Conservation (phyloP, 176 grass and related monocot species). For the Musa itinerans region DNA sequence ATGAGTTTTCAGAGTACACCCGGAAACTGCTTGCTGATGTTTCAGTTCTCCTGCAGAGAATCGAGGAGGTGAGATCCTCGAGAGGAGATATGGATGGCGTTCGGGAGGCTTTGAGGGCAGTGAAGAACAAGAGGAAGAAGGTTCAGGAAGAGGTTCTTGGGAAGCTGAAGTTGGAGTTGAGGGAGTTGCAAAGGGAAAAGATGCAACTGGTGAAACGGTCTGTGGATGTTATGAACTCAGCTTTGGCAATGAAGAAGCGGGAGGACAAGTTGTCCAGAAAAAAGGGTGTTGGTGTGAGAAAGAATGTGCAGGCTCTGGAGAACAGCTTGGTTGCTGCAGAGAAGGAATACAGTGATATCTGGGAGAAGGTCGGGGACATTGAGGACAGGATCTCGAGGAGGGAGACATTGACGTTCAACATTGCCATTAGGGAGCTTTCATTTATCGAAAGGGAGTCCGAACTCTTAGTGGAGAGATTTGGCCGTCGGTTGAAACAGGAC, state of each 20-base stretch:
- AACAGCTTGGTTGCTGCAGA: slow-evolving; percentile 10
- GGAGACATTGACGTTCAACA: slow-evolving; percentile 24
- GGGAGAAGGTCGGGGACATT: slow-evolving; percentile 13
- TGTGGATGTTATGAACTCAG: slow-evolving; percentile 7
- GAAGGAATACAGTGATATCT: slow-evolving; percentile 21
- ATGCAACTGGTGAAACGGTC: slow-evolving; percentile 6
- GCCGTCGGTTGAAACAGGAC: neutral
- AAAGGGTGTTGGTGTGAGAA: neutral
- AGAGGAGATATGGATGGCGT: slow-evolving; percentile 15
- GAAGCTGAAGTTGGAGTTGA: slow-evolving; percentile 20
- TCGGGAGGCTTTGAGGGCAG: slow-evolving; percentile 10
- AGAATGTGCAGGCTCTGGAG: slow-evolving; percentile 14
- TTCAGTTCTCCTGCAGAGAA: slow-evolving; percentile 18
- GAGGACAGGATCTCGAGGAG: slow-evolving; percentile 17
- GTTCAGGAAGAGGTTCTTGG: slow-evolving; percentile 18
- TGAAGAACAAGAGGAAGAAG: slow-evolving; percentile 23
- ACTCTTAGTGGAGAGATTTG: slow-evolving; percentile 24
- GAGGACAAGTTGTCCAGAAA: slow-evolving; percentile 12
- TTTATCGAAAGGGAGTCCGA: slow-evolving; percentile 29
- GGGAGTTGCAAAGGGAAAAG: slow-evolving; percentile 13
- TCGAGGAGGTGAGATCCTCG: slow-evolving; percentile 20
- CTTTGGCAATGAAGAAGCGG: slow-evolving; percentile 13
- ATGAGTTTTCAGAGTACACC: slow-evolving; percentile 17
- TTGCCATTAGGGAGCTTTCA: slow-evolving; percentile 24
- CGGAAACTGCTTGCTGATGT: slow-evolving; percentile 14